Evolutionary conservation across 1,284 basidiomycete genomes (phyloP), one percentile per base, ranked within the genome.

Genomic region (Ganoderma sinense): DNA sequence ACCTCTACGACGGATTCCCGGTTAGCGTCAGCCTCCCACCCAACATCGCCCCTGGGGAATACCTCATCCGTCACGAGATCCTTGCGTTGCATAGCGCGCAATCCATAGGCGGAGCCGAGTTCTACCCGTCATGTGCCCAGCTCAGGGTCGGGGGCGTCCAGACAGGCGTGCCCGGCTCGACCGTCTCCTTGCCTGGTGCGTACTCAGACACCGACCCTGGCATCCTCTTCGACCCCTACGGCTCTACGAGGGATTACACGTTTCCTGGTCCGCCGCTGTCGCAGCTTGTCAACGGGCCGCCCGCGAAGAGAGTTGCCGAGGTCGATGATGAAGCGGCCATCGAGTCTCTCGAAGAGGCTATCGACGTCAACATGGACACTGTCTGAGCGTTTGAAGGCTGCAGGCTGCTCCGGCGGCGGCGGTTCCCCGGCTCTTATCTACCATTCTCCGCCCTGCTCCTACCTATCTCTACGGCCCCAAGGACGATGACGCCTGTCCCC

Each of bases 121-220:
- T 92, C 81, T 93, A 93, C 77, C 88, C 89, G 0, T 86, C 84
- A 26, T 94, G 91, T 76, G 78, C 86, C 8, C 92, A 93, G 76
- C 75, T 93, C 69, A 81, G 73, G 31, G 80, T 93, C 45, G 83
- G 84, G 4, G 90, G 90, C 33, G 84, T 78, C n/a, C 87, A 85
- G 43, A 76, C 69, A 0, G 84, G 89, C 1, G 41, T 14, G 4
- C 60, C 68, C 1, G 77, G 76, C 72, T 86, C 88, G 69, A 84
- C 88, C 48, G 90, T 90, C 26, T 79, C 76, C 16, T 82, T 93
- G 69, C 91, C 91, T 3, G 91, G 91, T 8, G 87, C 86, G 8
- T 93, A 93, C 80, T 82, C 75, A 20, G 89, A 89, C 75, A 81
- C 70, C 62, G 89, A 91, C 73, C 84, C 89, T 2, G 91, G 91